Conservation (phyloP, 2,329 filamentous ascomycete genomes). For the Aspergillus aculeatus region DNA sequence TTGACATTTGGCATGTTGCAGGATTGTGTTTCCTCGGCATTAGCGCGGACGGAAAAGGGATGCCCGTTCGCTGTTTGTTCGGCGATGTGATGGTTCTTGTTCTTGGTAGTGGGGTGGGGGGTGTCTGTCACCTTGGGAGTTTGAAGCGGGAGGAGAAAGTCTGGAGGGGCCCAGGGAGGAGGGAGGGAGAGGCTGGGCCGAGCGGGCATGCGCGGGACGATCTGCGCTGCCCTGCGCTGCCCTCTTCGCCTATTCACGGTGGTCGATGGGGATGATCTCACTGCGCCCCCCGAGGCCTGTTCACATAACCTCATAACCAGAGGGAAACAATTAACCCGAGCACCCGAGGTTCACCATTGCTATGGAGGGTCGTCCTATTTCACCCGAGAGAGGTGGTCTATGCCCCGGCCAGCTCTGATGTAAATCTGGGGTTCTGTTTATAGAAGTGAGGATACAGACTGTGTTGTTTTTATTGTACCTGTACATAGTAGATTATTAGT, state of each 20-base stretch:
- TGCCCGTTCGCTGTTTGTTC: neutral
- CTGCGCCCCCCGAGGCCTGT: neutral
- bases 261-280: neutral
- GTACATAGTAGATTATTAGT: no score
- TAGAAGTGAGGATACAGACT: neutral
- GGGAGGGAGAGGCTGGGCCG: neutral
- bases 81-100: neutral
- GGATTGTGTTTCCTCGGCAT: neutral
- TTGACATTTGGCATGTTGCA: neutral
- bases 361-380: neutral
- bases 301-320: neutral
- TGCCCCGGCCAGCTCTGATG: neutral
- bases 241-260: neutral
- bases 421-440: neutral
- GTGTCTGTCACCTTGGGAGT: no score
- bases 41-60: neutral
- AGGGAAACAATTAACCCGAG: slow-evolving; percentile 18
- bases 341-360: slow-evolving; percentile 17
- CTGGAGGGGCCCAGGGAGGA: no score
- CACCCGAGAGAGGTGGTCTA: neutral
- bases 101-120: no score
- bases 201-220: neutral
- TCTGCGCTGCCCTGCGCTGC: neutral
- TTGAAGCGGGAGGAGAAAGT: no score
- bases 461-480: no score